Evolutionary conservation across 1,284 basidiomycete species (phyloP).

Genomic region (Lignosus rhinocerotis): DNA sequence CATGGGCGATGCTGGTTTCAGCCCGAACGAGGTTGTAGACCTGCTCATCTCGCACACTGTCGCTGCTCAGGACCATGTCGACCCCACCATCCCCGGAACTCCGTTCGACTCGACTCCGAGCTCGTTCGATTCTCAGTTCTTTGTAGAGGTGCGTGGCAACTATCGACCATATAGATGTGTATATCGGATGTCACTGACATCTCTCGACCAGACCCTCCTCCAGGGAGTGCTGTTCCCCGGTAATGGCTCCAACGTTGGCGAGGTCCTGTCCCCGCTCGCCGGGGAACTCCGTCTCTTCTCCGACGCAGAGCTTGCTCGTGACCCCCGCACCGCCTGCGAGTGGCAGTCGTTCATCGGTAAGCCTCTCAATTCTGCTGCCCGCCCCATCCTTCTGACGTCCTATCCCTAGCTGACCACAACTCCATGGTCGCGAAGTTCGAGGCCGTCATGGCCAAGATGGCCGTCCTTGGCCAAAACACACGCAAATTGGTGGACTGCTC

Average conservation of each 20-base stretch:
- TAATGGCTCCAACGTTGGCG: constrained; percentile 30
- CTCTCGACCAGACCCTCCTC: constrained; percentile 29
- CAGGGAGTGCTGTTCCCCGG: constrained; percentile 35
- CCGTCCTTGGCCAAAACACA: constrained; percentile 33
- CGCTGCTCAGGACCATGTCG: constrained; percentile 30
- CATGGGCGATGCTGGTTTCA: constrained; percentile 30
- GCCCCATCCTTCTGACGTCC: background rate
- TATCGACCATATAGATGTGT: background rate
- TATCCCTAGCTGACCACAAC: constrained; percentile 21
- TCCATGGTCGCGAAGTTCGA: constrained; percentile 30
- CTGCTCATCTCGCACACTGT: constrained; percentile 32
- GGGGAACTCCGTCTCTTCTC: constrained; percentile 40
- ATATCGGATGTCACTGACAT: background rate
- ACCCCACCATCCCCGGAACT: constrained; percentile 21
- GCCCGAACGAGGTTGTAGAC: constrained; percentile 29
- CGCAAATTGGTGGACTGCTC: constrained; percentile 34
- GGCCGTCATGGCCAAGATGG: constrained; percentile 28
- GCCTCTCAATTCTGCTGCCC: background rate
- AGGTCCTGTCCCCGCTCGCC: constrained; percentile 30
- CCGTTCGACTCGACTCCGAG: constrained; percentile 35
- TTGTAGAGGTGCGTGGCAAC: constrained; percentile 31
- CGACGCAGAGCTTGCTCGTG: constrained; percentile 32
- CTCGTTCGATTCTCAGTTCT: constrained; percentile 43
- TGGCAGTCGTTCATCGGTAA: constrained; percentile 37
- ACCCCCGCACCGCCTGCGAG: constrained; percentile 36